These are phyloP conservation scores for Candida sp. DNA, from an alignment of 1,139 yeast species.

Conservation along the genomic window DNA sequence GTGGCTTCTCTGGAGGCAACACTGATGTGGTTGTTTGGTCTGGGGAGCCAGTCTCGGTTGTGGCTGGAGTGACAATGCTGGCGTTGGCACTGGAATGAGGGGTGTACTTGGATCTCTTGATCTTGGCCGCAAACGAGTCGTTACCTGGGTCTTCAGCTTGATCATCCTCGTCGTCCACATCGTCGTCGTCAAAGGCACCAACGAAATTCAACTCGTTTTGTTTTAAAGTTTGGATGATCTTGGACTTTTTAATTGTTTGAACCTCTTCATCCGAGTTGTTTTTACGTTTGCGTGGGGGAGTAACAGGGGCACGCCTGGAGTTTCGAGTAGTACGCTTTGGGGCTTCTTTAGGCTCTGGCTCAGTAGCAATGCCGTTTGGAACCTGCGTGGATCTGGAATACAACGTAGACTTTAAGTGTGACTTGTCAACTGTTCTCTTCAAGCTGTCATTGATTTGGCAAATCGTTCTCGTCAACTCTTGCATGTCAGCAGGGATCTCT, in stretches of 20 bases:
- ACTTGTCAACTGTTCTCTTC: constrained; percentile 1
- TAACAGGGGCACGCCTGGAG: not conserved
- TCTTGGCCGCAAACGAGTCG: constrained; percentile 12
- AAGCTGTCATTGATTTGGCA: constrained; percentile 7
- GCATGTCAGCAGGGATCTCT: not conserved
- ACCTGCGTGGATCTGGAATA: not conserved
- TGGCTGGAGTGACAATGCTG: not conserved
- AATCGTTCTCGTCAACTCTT: constrained; percentile 6
- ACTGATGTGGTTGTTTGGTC: too few relatives aligned
- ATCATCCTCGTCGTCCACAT: not conserved
- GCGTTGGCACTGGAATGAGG: constrained; percentile 13
- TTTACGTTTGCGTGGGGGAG: not conserved
- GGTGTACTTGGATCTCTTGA: constrained; percentile 13
- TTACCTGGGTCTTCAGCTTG: constrained; percentile 3
- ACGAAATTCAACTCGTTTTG: constrained; percentile 11
- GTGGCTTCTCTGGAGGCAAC: too few relatives aligned
- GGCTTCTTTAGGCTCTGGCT: too few relatives aligned
- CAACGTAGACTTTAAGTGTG: constrained; percentile 7
- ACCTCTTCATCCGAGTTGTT: not conserved
- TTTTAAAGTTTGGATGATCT: constrained; percentile 11
- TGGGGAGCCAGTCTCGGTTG: not conserved
- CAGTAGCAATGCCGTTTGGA: not conserved
- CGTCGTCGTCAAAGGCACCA: constrained; percentile 6
- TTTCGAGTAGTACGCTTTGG: not conserved
- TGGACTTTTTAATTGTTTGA: constrained; percentile 13